Evolutionary conservation across 179 eudicot genomes (phyloP).

Genomic region (Silene noctiflora): DNA sequence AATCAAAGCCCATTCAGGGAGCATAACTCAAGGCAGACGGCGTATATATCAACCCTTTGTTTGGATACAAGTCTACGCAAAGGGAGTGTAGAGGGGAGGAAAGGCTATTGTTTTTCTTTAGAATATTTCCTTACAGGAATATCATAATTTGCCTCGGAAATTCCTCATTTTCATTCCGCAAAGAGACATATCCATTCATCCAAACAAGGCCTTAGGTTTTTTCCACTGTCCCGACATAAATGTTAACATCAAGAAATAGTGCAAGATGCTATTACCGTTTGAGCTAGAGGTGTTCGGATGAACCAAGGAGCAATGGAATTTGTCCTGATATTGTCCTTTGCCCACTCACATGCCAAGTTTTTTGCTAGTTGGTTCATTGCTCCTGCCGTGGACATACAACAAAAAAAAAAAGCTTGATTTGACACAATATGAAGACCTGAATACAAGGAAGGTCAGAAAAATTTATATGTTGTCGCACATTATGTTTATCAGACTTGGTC

Average conservation of each 20-base stretch:
- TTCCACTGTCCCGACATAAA: neutral
- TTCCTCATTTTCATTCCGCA: no score
- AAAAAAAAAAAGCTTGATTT: no score
- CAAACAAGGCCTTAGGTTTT: neutral
- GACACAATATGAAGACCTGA: neutral
- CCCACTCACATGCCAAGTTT: constrained; percentile 28
- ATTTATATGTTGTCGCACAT: neutral
- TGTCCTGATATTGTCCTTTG: constrained; percentile 24
- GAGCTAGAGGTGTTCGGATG: constrained; percentile 21
- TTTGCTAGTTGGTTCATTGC: constrained; percentile 27
- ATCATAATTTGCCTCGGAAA: no score
- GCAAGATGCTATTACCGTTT: neutral
- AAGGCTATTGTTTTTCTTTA: no score
- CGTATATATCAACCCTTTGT: no score
- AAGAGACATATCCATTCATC: no score
- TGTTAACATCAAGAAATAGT: neutral
- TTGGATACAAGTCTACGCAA: no score
- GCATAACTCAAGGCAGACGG: no score
- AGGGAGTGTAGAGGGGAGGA: no score
- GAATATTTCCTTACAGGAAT: no score
- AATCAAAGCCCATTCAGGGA: no score
- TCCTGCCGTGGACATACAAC: constrained; percentile 5
- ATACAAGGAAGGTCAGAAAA: neutral
- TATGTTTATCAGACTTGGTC: no score
- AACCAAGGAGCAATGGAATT: constrained; percentile 23